phyloP scores from a whole-genome alignment of 257 asterid species.

The Agastache rugosa region DNA sequence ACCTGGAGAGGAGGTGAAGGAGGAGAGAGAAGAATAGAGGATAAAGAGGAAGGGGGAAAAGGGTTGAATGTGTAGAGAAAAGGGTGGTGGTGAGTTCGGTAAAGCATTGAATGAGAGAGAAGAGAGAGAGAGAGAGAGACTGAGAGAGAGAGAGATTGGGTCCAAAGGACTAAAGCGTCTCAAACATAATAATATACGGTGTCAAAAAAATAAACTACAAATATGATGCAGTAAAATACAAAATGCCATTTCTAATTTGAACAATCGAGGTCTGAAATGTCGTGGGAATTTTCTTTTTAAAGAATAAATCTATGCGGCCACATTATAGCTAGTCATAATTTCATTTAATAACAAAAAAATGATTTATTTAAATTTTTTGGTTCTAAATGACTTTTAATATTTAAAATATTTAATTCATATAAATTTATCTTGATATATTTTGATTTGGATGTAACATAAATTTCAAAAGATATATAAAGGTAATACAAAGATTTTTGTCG shows the following conservation, averaged over 20 bases:
- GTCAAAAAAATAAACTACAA: neutral
- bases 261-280: neutral
- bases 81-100: constrained; percentile 78
- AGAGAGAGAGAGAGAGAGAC: neutral
- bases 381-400: too few relatives aligned
- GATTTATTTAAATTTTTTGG: too few relatives aligned
- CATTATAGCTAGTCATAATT: too few relatives aligned
- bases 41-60: constrained; percentile 44
- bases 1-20: constrained; percentile 45
- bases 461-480: too few relatives aligned
- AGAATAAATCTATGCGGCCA: too few relatives aligned
- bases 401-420: too few relatives aligned
- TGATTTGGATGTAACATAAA: too few relatives aligned
- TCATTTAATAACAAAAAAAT: too few relatives aligned
- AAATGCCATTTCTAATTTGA: neutral
- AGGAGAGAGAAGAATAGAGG: constrained; percentile 39
- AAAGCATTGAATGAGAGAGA: constrained; percentile 75
- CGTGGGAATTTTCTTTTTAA: too few relatives aligned
- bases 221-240: neutral
- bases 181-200: constrained; percentile 24
- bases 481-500: too few relatives aligned
- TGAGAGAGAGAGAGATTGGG: constrained; percentile 7
- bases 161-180: constrained; percentile 33
- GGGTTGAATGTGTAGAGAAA: constrained; percentile 62
- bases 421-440: too few relatives aligned